Evolutionary conservation across 306 rosid genomes (phyloP).

Genomic region (Arachis stenosperma): DNA sequence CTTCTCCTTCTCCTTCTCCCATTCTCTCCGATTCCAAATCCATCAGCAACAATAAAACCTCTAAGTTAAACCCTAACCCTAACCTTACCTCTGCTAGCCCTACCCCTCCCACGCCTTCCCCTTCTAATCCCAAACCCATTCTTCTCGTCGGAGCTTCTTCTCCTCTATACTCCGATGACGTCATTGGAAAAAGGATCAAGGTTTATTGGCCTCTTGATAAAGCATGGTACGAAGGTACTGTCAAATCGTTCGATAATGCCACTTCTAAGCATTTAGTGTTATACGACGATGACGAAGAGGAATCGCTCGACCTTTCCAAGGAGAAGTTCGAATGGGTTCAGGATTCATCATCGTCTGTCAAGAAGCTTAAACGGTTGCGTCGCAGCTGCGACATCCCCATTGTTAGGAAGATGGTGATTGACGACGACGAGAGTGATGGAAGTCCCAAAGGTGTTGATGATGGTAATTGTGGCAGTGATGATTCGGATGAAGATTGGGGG

Average conservation of each 20-base stretch:
- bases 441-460: constrained; percentile 41
- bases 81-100: constrained; percentile 34
- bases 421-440: constrained; percentile 34
- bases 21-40: constrained; percentile 40
- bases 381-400: constrained; percentile 39
- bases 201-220: constrained; percentile 83
- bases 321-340: constrained; percentile 77
- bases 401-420: constrained; percentile 41
- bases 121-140: constrained; percentile 61
- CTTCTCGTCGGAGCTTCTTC: constrained; percentile 54
- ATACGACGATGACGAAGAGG: constrained; percentile 84
- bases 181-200: constrained; percentile 70
- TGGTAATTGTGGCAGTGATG: constrained; percentile 46
- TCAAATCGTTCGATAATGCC: constrained; percentile 54
- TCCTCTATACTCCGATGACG: constrained; percentile 47
- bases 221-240: constrained; percentile 79
- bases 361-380: constrained; percentile 54
- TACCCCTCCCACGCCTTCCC: constrained; percentile 58
- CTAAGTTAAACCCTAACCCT: constrained; percentile 28
- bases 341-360: constrained; percentile 27
- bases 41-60: constrained; percentile 31
- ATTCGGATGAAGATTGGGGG: constrained; percentile 86
- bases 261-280: constrained; percentile 60
- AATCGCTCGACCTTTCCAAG: constrained; percentile 52
- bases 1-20: constrained; percentile 44